Percentiles rank a stretch among this genome's conserved stretches.
Conservation (phyloP, 1,284 basidiomycete genomes). For the Golubevia pallescens region DNA sequence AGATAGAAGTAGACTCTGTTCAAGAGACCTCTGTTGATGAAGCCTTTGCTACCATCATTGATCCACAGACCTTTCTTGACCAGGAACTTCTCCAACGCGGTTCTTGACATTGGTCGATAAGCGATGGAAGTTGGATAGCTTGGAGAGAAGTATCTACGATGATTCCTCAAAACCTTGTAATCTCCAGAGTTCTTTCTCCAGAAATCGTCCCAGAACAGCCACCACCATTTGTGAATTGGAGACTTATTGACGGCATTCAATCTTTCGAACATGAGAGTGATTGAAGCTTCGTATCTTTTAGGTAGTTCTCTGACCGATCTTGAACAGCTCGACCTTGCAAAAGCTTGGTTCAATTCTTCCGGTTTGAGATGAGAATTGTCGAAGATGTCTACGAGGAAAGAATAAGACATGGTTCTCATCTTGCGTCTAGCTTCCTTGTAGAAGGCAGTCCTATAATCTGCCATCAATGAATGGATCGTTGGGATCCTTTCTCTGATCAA, state of each 20-base stretch:
- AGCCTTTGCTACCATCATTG: slow-evolving; percentile 67
- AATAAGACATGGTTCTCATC: slow-evolving; percentile 71
- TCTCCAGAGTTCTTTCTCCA: slow-evolving; percentile 35
- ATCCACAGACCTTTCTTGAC: slow-evolving; percentile 72
- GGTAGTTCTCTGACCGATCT: slow-evolving; percentile 71
- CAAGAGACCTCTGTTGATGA: slow-evolving; percentile 75
- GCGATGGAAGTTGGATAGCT: slow-evolving; percentile 77
- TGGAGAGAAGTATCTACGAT: slow-evolving; percentile 73
- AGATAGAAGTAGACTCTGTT: slow-evolving; percentile 78
- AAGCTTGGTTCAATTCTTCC: slow-evolving; percentile 66
- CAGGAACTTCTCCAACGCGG: slow-evolving; percentile 74
- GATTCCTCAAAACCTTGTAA: slow-evolving; percentile 71
- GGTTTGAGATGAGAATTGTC: slow-evolving; percentile 23
- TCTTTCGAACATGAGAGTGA: slow-evolving; percentile 72
- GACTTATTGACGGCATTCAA: slow-evolving; percentile 69
- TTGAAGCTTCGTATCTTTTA: slow-evolving; percentile 68
- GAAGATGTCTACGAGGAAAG: slow-evolving; percentile 70
- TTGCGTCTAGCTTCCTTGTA: slow-evolving; percentile 71
- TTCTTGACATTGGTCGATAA: slow-evolving; percentile 75
- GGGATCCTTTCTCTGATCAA: slow-evolving; percentile 68
- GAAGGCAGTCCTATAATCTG: slow-evolving; percentile 70
- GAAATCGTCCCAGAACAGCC: slow-evolving; percentile 75
- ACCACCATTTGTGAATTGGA: slow-evolving; percentile 77
- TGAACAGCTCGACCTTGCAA: slow-evolving; percentile 69
- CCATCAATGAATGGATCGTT: slow-evolving; percentile 69